Evolutionary conservation across 164 flowering plant species (phyloP).

Genomic region (Umbilicus rupestris): DNA sequence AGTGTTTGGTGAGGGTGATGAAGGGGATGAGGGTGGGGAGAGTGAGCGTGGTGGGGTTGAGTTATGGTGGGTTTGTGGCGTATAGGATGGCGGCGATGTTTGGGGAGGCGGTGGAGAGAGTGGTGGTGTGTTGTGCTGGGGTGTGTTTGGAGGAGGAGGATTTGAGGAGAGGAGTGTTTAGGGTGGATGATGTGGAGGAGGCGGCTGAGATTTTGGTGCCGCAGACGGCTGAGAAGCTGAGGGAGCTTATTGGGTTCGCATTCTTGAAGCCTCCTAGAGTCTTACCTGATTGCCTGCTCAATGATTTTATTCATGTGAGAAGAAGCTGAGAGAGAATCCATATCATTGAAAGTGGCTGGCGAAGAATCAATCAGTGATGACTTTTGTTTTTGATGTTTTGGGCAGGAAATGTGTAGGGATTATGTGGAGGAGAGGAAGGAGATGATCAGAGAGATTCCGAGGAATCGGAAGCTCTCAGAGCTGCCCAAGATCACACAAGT

Average conservation of each 20-base stretch:
- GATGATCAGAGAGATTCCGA: slow-evolving; percentile 20
- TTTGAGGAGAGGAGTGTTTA: slow-evolving; percentile 27
- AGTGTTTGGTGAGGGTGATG: slow-evolving; percentile 33
- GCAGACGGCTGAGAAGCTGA: slow-evolving; percentile 36
- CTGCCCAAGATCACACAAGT: slow-evolving; percentile 38
- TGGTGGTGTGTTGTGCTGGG: slow-evolving; percentile 41
- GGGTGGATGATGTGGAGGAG: slow-evolving; percentile 31
- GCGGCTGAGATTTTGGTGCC: slow-evolving; percentile 35
- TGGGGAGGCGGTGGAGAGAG: slow-evolving; percentile 27
- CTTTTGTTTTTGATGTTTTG: background rate
- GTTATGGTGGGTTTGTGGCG: slow-evolving; percentile 56
- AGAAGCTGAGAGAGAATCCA: background rate
- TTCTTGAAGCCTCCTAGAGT: slow-evolving; percentile 29
- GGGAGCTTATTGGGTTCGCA: slow-evolving; percentile 25
- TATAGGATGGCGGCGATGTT: slow-evolving; percentile 38
- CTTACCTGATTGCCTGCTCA: slow-evolving; percentile 29
- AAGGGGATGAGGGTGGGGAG: slow-evolving; percentile 19
- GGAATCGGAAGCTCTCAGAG: slow-evolving; percentile 20
- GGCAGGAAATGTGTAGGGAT: slow-evolving; percentile 38
- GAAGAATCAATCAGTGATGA: background rate
- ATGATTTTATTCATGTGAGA: slow-evolving; percentile 38
- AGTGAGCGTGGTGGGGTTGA: slow-evolving; percentile 37
- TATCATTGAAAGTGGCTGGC: too few relatives aligned
- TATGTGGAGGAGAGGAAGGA: slow-evolving; percentile 27
- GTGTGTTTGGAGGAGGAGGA: slow-evolving; percentile 47